phyloP scores from a whole-genome alignment of 495 filamentous ascomycete species.

The Cenococcum geophilum region DNA sequence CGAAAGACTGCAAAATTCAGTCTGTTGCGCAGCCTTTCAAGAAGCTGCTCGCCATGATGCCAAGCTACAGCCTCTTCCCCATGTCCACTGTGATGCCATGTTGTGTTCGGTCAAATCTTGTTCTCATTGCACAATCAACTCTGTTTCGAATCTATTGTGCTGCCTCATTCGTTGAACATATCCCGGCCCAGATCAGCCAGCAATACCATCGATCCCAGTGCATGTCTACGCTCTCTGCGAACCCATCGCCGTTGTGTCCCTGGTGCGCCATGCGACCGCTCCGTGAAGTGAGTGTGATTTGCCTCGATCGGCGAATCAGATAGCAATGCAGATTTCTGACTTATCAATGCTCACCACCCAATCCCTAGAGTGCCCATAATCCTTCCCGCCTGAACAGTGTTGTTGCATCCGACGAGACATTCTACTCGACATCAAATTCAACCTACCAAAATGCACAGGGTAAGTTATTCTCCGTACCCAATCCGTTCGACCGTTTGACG shows the following conservation, averaged over 20 bases:
- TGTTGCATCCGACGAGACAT: background rate
- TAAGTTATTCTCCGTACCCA: background rate
- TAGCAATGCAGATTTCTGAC: too few species aligned
- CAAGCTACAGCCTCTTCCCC: background rate
- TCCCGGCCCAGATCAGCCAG: background rate
- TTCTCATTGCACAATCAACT: conserved; percentile 1
- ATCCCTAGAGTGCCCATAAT: background rate
- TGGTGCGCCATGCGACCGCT: background rate
- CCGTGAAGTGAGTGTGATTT: background rate
- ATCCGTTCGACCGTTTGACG: background rate
- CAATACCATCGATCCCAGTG: conserved; percentile 4
- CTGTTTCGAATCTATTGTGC: background rate
- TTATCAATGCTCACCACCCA: background rate
- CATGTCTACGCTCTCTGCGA: conserved; percentile 1
- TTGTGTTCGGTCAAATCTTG: background rate
- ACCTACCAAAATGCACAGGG: background rate
- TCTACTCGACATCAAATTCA: background rate
- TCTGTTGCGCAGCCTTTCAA: background rate
- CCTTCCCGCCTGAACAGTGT: background rate
- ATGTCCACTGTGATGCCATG: background rate
- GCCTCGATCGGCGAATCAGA: background rate
- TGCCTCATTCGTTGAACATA: conserved; percentile 1
- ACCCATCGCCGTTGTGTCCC: background rate
- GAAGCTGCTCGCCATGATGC: background rate
- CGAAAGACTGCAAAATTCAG: too few species aligned